Conservation (phyloP, 352 stramenopile species). For the Phytophthora chlamydospora region DNA sequence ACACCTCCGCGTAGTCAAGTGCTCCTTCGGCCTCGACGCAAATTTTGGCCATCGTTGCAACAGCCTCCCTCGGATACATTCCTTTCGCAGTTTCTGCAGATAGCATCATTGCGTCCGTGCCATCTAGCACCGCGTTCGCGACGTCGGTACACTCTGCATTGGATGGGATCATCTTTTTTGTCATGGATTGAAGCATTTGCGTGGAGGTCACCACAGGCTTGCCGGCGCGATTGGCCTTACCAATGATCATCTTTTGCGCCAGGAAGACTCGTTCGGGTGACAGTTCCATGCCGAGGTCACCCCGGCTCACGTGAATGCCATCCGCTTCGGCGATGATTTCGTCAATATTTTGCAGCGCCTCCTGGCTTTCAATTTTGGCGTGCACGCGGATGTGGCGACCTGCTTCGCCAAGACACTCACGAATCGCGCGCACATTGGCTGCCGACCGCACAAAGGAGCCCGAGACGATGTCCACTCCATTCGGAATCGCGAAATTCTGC, state of each 20-base stretch:
- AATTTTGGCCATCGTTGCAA: conserved; percentile 95
- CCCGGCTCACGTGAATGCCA: conserved; percentile 99
- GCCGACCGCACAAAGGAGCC: conserved; percentile 99
- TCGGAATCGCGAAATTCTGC: conserved; percentile 95
- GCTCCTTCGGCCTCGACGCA: conserved; percentile 91
- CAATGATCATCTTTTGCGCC: conserved; percentile 99
- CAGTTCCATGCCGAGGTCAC: conserved; percentile 99
- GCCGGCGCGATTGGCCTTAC: conserved; percentile 94
- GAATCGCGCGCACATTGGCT: conserved; percentile 93
- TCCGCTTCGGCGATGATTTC: conserved; percentile 98
- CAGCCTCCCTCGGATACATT: conserved; percentile 95
- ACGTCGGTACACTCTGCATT: conserved; percentile 99
- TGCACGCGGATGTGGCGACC: conserved; percentile 94
- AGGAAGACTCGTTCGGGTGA: conserved; percentile 98
- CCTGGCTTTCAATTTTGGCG: conserved; percentile 99
- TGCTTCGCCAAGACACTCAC: conserved; percentile 81
- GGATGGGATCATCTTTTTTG: conserved; percentile 96
- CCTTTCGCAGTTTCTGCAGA: conserved; percentile 99
- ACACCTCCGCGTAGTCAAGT: conserved; percentile 78
- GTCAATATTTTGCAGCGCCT: conserved; percentile 96
- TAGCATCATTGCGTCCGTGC: conserved; percentile 99
- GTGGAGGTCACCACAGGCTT: conserved; percentile 98
- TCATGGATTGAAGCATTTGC: conserved; percentile 99
- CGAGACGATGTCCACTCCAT: conserved; percentile 98
- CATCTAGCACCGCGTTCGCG: conserved; percentile 99